Base-by-base conservation (phyloP, 2,329 filamentous ascomycete species). In the Cladosporium sphaerospermum region DNA sequence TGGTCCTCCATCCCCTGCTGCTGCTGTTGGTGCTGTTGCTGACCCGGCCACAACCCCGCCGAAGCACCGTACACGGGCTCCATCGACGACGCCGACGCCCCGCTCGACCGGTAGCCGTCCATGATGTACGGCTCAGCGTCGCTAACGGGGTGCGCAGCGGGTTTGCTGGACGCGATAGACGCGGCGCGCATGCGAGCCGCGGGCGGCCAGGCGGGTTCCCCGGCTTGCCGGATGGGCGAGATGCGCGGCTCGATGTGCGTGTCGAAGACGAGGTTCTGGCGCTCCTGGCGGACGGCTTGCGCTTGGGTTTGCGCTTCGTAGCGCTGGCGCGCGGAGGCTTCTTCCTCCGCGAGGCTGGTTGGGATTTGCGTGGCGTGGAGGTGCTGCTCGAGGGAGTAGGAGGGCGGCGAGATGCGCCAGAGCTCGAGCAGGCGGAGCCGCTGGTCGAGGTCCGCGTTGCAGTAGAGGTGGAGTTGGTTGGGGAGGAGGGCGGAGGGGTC, bases 41-140 rank as follows among this genome's bases (percentile, higher is more conserved):
- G 36, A 7, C 48, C 48, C 14, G 32, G 70, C 75, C 63, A 70
- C 63, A 51, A 66, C 49, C 56, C 61, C 68, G 57, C 55, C 39
- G 69, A 55, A 36, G 64, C 66, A 57, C 69, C 78, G 66, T 89
- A 89, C n/a, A 85, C 85, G 0, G 86, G 86, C 58, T 89, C 86
- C 2, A 79, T 83, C 0, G 84, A 77, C 9, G 74, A 74, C 2
- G 70, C 71, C 2, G 76, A 77, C 82, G 54, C 87, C 13, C 16
- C 31, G 3, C 6, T 8, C 2, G 23, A 13, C 72, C 64, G 81
- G 66, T 95, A 96, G 11, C 90, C 90, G 6, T 82, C 85, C 45
- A 81, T 69, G 80, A 96, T 95, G 70, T 96, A 96, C 0, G 89
- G 89, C 69, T 95, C 89, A 37, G 80, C 82, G 56, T 80, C 76